Conservation (phyloP, 768 basidiomycete species). For the Suillus occidentalis region DNA sequence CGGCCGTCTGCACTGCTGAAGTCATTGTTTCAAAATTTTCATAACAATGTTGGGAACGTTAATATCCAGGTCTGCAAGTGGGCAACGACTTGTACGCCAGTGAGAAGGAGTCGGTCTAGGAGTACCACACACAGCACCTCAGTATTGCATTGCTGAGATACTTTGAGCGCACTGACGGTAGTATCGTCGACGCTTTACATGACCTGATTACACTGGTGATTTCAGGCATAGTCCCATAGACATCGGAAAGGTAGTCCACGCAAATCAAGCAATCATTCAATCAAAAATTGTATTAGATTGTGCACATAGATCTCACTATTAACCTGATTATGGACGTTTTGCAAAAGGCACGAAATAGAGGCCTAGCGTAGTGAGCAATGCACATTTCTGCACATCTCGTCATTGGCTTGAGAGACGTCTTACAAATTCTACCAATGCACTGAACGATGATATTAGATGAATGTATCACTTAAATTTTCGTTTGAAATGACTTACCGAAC, state of each 20-base stretch:
- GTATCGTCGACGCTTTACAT: too few relatives aligned
- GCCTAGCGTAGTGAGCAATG: background rate
- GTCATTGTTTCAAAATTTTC: too few relatives aligned
- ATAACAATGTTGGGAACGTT: too few relatives aligned
- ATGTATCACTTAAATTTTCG: background rate
- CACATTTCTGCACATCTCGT: background rate
- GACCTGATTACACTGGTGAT: background rate
- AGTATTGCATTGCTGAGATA: too few relatives aligned
- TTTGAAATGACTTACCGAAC: slow-evolving; percentile 53
- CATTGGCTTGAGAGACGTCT: slow-evolving; percentile 22
- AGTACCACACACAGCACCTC: background rate
- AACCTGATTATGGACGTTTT: background rate
- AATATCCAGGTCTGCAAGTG: too few relatives aligned
- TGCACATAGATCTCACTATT: background rate
- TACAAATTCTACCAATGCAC: slow-evolving; percentile 36
- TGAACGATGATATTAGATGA: slow-evolving; percentile 11
- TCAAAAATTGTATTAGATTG: background rate
- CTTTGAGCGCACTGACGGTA: background rate
- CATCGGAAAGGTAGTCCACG: background rate
- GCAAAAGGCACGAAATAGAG: background rate
- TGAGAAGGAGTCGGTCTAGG: background rate
- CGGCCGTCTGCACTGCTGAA: too few relatives aligned
- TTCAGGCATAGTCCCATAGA: background rate
- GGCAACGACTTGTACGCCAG: too few relatives aligned
- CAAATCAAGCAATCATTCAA: background rate